phyloP scores from a whole-genome alignment of 768 basidiomycete genomes.

The Suillus cothurnatus region DNA sequence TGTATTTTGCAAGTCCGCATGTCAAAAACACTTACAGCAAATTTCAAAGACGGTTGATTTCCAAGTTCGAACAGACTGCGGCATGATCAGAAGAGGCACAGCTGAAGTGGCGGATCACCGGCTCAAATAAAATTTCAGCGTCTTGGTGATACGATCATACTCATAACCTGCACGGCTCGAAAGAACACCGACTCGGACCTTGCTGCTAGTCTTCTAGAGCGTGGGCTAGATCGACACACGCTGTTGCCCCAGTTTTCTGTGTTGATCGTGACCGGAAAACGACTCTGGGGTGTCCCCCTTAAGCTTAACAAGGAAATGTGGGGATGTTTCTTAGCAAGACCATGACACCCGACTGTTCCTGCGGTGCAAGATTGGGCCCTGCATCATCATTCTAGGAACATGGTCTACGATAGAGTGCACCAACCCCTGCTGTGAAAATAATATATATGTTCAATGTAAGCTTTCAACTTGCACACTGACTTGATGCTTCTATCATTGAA shows the following conservation, averaged over 20 bases:
- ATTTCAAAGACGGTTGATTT: not conserved
- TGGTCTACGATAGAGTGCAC: not conserved
- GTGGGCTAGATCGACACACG: not conserved
- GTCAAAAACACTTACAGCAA: no score
- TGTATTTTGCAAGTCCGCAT: no score
- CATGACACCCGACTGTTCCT: not conserved
- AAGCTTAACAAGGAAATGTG: no score
- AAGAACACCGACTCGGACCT: not conserved
- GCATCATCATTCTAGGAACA: not conserved
- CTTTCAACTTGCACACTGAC: not conserved
- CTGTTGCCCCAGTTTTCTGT: not conserved
- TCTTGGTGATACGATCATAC: not conserved
- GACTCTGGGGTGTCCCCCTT: not conserved
- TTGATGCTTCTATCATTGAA: not conserved
- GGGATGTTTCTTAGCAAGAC: not conserved
- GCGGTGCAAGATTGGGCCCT: not conserved
- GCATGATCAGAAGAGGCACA: not conserved
- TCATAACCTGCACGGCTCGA: not conserved
- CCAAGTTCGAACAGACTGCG: not conserved
- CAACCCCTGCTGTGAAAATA: conserved; percentile 4
- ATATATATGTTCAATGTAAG: not conserved
- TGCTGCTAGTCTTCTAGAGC: not conserved
- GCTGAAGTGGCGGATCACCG: not conserved
- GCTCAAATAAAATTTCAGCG: not conserved
- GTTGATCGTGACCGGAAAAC: not conserved